Conservation (phyloP, 1,284 basidiomycete genomes). For the Somion occarium region DNA sequence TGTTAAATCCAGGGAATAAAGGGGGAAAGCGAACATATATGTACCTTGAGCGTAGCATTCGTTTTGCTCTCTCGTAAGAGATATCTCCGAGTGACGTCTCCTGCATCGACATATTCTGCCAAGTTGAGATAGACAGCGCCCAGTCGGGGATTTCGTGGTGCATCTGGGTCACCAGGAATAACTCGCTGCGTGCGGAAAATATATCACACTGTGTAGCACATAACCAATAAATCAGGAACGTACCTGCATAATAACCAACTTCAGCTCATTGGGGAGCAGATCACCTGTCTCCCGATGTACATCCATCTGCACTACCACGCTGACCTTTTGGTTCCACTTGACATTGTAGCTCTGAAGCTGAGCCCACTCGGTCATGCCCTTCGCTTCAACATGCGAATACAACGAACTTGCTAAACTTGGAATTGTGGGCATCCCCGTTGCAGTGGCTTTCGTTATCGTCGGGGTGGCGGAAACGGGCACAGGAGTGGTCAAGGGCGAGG, state of each 20-base stretch:
- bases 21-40: slow-evolving; percentile 1
- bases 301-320: slow-evolving; percentile 57
- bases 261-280: slow-evolving; percentile 55
- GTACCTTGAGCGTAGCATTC: slow-evolving; percentile 71
- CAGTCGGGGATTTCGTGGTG: slow-evolving; percentile 52
- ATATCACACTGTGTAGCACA: neutral
- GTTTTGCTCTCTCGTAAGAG: slow-evolving; percentile 72
- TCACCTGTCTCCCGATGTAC: slow-evolving; percentile 49
- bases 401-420: slow-evolving; percentile 14
- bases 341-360: slow-evolving; percentile 58
- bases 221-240: slow-evolving; percentile 10
- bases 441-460: slow-evolving; percentile 10
- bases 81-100: slow-evolving; percentile 63
- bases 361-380: slow-evolving; percentile 53
- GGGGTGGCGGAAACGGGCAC: slow-evolving; percentile 10
- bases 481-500: slow-evolving; percentile 4
- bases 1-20: neutral
- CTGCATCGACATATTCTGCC: slow-evolving; percentile 67
- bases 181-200: slow-evolving; percentile 41
- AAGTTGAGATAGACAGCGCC: slow-evolving; percentile 69
- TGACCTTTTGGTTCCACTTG: slow-evolving; percentile 51
- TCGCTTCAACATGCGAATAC: slow-evolving; percentile 25
- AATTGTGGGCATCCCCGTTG: slow-evolving; percentile 5
- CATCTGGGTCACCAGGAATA: slow-evolving; percentile 45
- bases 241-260: slow-evolving; percentile 64